These are phyloP conservation scores for Lactarius pseudohatsudake DNA, from an alignment of 768 basidiomycete species.

Conservation along the genomic window DNA sequence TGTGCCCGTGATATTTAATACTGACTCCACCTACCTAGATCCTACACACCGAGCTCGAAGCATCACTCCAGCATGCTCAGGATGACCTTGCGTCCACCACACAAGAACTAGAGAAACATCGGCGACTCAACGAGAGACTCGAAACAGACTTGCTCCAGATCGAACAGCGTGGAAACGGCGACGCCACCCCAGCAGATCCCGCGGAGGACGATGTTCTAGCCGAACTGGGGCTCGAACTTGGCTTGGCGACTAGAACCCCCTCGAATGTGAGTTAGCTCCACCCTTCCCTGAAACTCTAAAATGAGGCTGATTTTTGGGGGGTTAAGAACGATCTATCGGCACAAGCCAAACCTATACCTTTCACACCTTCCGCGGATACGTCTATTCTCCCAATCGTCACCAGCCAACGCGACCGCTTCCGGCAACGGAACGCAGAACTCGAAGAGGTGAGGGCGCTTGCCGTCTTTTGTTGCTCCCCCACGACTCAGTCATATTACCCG, in stretches of 20 bases:
- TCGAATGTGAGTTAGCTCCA: constrained; percentile 20
- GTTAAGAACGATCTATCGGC: constrained; percentile 34
- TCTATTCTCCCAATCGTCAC: constrained; percentile 99
- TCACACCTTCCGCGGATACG: constrained; percentile 76
- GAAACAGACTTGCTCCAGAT: constrained; percentile 88
- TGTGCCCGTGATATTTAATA: not conserved
- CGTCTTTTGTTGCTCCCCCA: constrained; percentile 3
- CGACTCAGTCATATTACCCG: not conserved
- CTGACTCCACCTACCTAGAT: constrained; percentile 49
- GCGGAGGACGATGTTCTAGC: constrained; percentile 59
- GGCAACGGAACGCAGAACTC: constrained; percentile 93
- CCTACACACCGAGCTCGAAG: constrained; percentile 77
- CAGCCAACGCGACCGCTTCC: constrained; percentile 95
- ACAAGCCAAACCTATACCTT: constrained; percentile 65
- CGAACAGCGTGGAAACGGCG: constrained; percentile 53
- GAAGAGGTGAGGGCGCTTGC: constrained; percentile 67
- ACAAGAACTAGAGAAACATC: constrained; percentile 75
- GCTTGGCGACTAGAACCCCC: constrained; percentile 44
- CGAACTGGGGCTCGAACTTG: constrained; percentile 60
- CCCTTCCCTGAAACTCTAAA: not conserved
- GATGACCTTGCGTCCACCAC: constrained; percentile 58
- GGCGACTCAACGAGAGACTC: constrained; percentile 79
- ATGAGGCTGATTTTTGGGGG: not conserved
- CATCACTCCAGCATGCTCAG: constrained; percentile 56
- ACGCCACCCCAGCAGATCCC: constrained; percentile 34